These are phyloP conservation scores for Eremochloa ophiuroides DNA, from an alignment of 176 grass and related monocot genomes.

Conservation along the genomic window DNA sequence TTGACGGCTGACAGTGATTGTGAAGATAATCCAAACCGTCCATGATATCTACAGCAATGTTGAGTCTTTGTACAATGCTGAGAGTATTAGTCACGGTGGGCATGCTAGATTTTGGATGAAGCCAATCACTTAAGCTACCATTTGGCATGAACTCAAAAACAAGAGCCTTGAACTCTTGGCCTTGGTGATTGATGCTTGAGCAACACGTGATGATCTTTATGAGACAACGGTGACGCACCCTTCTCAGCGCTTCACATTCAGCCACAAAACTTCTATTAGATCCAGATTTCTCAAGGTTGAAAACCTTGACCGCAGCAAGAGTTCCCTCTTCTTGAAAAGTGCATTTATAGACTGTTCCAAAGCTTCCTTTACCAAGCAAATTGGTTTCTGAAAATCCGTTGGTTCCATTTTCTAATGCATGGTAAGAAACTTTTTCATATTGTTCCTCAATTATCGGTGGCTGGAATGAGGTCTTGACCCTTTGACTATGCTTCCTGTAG, in stretches of 20 bases:
- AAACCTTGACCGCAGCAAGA: conserved; percentile 28
- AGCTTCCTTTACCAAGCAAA: conserved; percentile 11
- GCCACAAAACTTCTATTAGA: conserved; percentile 15
- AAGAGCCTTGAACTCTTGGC: conserved; percentile 37
- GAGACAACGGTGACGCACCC: conserved; percentile 16
- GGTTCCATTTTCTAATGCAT: background rate
- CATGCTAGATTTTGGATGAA: background rate
- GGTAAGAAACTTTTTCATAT: background rate
- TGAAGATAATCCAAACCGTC: conserved; percentile 23
- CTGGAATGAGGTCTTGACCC: background rate
- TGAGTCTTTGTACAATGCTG: background rate
- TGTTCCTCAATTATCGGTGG: background rate
- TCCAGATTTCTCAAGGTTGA: conserved; percentile 11
- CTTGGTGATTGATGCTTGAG: background rate
- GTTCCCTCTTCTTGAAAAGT: background rate
- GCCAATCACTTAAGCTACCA: conserved; percentile 20
- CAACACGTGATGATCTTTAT: conserved; percentile 35
- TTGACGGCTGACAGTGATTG: background rate
- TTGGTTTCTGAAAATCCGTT: conserved; percentile 6
- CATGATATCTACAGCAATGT: background rate
- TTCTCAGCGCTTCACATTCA: conserved; percentile 20
- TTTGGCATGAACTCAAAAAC: conserved; percentile 40
- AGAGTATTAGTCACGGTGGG: background rate
- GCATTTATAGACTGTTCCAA: conserved; percentile 4
- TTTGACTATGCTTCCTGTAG: background rate